phyloP scores from a whole-genome alignment of 768 basidiomycete genomes.

The Lentinula boryana region DNA sequence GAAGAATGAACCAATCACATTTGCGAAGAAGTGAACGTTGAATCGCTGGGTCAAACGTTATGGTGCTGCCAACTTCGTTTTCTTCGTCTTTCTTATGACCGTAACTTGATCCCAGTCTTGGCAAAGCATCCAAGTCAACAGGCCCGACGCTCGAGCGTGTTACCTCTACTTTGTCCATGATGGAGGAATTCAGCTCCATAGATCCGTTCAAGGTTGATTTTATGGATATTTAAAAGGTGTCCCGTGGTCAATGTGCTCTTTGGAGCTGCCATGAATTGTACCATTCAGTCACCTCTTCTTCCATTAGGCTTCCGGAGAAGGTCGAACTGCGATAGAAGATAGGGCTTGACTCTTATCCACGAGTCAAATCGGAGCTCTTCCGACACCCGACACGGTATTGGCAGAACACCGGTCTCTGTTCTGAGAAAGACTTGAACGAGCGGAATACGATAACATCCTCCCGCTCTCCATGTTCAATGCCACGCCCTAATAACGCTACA shows the following conservation, averaged over 20 bases:
- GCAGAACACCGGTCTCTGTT: too few relatives aligned
- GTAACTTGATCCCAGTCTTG: neutral
- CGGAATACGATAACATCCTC: too few relatives aligned
- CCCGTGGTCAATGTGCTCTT: neutral
- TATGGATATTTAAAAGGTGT: neutral
- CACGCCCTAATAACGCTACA: too few relatives aligned
- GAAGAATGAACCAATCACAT: conserved; percentile 35
- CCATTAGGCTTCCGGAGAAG: neutral
- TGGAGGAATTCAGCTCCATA: neutral
- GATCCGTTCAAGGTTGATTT: neutral
- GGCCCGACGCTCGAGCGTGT: neutral
- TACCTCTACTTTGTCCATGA: neutral
- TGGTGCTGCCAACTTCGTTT: neutral
- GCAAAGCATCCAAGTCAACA: neutral
- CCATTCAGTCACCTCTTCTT: neutral
- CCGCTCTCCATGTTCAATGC: too few relatives aligned
- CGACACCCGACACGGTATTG: too few relatives aligned
- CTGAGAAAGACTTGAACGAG: too few relatives aligned
- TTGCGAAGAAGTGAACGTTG: conserved; percentile 25
- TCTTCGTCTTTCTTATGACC: neutral
- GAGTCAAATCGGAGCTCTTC: too few relatives aligned
- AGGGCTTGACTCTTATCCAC: neutral
- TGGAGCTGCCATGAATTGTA: neutral
- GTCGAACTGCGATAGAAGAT: neutral
- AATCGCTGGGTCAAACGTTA: conserved; percentile 1